Evolutionary conservation across 1,284 basidiomycete genomes (phyloP), one percentile per base, ranked within the genome.

Genomic region (Puccinia coronata): DNA sequence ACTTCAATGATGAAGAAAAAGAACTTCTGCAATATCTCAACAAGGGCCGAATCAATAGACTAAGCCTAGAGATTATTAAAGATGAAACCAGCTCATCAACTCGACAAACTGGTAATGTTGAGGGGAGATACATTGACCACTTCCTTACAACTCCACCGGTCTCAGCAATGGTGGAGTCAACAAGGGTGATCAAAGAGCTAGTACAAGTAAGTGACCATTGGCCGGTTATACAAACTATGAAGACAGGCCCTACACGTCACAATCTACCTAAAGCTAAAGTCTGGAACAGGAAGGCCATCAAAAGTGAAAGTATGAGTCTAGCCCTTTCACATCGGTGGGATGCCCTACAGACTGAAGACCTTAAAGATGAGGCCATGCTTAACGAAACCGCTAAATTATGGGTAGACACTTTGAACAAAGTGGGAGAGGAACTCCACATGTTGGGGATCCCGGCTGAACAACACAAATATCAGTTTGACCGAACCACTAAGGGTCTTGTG

Each of bases 261-360:
- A 47, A 47, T 8, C 43, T 47, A 47, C 43, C 43, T 16, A 6
- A 47, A 16, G 16, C 16, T 47, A 34, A 51, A 36, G 31, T 49
- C 14, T 72, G 70, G 70, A 72, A 53, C 47, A 53, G 47, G 11
- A 72, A 72, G 47, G 2, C 12, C 16, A 49, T 72, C 1, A 31
- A 4, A 2, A 49, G 70, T 9, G 47, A 72, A n/a, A 49, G 70
- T 2, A 2, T 1, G 9, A 36, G 31, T n/a, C 51, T 72, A 2
- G 51, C 70, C 5, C 70, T 72, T 0, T 72, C 70, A 2, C 23
- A 72, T n/a, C 14, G 31, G 18, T 72, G 70, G 43, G 47, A 72
- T 20, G 8, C 5, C 9, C 70, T 72, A 1, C n/a, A 31, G 1
- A 39, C 1, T 31, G 23, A 51, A 20, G 9, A 51, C 4, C 12